These are phyloP conservation scores for Penicillium brevicompactum DNA, from an alignment of 2,329 filamentous ascomycete genomes.

Conservation along the genomic window DNA sequence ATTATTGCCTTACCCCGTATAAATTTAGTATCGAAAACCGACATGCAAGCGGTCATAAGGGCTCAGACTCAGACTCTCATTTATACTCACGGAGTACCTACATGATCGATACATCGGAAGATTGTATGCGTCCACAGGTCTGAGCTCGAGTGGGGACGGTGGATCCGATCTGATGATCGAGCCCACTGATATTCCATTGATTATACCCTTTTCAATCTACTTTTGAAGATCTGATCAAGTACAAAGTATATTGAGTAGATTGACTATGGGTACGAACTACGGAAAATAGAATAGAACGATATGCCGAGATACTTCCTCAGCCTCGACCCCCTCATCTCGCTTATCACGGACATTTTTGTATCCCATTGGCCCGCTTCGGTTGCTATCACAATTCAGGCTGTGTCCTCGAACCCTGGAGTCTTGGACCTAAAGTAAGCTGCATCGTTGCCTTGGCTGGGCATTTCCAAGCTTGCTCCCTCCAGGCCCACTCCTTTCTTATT, in stretches of 20 bases:
- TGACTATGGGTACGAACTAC: too few species aligned
- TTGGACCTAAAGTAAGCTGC: not conserved
- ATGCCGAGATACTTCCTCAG: not conserved
- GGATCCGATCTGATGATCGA: constrained; percentile 6
- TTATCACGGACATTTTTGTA: not conserved
- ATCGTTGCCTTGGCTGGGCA: not conserved
- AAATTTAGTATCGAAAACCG: too few species aligned
- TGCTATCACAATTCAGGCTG: not conserved
- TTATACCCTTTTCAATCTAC: not conserved
- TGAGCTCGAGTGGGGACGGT: constrained; percentile 3
- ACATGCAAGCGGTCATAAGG: too few species aligned
- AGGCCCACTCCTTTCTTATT: not conserved
- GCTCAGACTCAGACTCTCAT: too few species aligned
- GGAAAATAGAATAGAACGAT: too few species aligned
- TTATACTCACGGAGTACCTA: too few species aligned
- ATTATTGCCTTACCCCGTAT: too few species aligned
- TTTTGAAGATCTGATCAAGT: too few species aligned
- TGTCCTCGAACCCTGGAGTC: not conserved
- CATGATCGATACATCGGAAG: not conserved
- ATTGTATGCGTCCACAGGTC: not conserved
- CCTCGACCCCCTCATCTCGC: constrained; percentile 7
- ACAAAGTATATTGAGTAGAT: too few species aligned
- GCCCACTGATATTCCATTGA: not conserved
- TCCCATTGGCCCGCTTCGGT: constrained; percentile 3
- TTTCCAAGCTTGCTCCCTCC: too few species aligned